Evolutionary conservation across 2,329 filamentous ascomycete species (phyloP), one percentile per base, ranked within the genome.

Genomic region (Lasiodiplodia theobromae): DNA sequence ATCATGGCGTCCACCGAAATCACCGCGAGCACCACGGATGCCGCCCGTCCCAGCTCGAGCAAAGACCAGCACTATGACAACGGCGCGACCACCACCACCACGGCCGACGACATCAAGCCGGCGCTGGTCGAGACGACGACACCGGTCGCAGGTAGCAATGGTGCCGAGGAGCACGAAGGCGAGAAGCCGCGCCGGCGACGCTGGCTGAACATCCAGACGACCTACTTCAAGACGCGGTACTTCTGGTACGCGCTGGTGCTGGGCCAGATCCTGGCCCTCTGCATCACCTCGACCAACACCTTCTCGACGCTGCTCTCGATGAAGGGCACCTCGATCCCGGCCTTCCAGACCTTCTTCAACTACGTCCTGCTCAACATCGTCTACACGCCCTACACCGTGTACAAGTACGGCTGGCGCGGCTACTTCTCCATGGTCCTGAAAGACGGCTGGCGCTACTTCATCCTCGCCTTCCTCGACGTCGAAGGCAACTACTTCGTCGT

Each of bases 401-500:
- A 92, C 83, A 86, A 87, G 73, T 93, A 96, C 77, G 95, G 96
- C 4, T 85, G 89, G 73, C 89, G 88, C 75, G 88, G 87, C 74
- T 97, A 92, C 86, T 77, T 82, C 57, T 82, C 83, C 60, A 78
- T 96, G 67, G 76, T 94, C 16, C 77, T 82, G 65, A 86, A 85
- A 70, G 91, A 96, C 77, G 93, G 94, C 69, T 98, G 95, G 96
- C 93, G 93, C 82, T 98, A 96, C 82, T 87, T 97, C 74, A 92
- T 97, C 79, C 88, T 99, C 70, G 89, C 92, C 65, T 97, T 98
- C 80, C 87, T 96, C 73, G 96, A 99, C 77, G 95, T 98, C 62
- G 88, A 97, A 82, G 96, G 96, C 70, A 99, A 99, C 83, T 99
- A 97, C 85, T 98, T 98, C 78, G 94, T 94, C 75, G 95, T 99